phyloP scores from a whole-genome alignment of 768 basidiomycete genomes.

The Tremella mesenterica region DNA sequence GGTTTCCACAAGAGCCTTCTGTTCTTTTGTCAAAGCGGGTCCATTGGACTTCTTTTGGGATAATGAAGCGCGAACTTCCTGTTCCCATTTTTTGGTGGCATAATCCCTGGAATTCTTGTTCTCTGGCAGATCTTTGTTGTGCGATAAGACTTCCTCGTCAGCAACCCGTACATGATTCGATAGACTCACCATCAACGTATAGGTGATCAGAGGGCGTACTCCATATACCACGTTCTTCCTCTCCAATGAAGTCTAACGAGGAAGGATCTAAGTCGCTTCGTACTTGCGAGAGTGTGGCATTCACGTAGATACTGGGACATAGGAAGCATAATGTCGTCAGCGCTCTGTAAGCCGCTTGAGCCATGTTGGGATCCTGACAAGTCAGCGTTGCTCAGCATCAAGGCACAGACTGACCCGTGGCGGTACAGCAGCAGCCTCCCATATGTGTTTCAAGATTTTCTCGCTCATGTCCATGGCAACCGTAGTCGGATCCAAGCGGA shows the following conservation, averaged over 20 bases:
- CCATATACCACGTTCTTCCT: constrained; percentile 75
- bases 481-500: constrained; percentile 60
- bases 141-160: constrained; percentile 53
- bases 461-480: constrained; percentile 45
- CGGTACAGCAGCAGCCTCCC: constrained; percentile 22
- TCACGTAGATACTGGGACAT: constrained; percentile 59
- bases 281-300: constrained; percentile 62
- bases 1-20: constrained; percentile 69
- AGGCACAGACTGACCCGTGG: constrained; percentile 14
- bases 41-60: constrained; percentile 62
- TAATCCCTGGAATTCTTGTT: constrained; percentile 72
- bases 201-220: constrained; percentile 69
- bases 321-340: constrained; percentile 72
- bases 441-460: constrained; percentile 23
- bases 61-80: constrained; percentile 75
- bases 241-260: constrained; percentile 57
- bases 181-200: constrained; percentile 64
- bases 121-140: constrained; percentile 52
- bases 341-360: constrained; percentile 61
- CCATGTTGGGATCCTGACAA: constrained; percentile 26
- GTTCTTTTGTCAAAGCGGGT: constrained; percentile 64
- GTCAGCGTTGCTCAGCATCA: not conserved
- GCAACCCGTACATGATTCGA: not conserved
- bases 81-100: constrained; percentile 90
- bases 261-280: constrained; percentile 56